A percentile compares a stretch with the other conserved stretches of the same genome.
Conservation (phyloP, 1,284 basidiomycete species). For the Dichomitus squalens region DNA sequence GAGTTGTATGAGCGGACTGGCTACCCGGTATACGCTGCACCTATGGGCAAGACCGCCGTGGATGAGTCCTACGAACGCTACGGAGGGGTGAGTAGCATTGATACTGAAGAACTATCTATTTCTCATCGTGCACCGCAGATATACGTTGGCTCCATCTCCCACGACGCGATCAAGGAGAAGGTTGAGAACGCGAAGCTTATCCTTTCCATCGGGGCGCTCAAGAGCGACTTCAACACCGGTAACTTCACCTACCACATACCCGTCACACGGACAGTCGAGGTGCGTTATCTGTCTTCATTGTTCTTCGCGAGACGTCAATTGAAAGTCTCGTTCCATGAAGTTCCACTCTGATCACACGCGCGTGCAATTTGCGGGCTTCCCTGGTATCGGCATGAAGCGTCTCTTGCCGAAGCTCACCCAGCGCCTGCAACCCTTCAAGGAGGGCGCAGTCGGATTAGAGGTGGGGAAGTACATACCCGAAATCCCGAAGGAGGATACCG, state of each 20-base stretch:
- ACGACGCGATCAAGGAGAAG: slow-evolving; percentile 69
- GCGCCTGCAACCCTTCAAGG: slow-evolving; percentile 47
- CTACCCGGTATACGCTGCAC: slow-evolving; percentile 80
- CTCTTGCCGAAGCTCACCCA: slow-evolving; percentile 70
- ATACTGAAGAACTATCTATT: neutral
- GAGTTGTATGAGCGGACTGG: slow-evolving; percentile 73
- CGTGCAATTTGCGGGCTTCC: slow-evolving; percentile 65
- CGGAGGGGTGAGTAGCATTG: slow-evolving; percentile 70
- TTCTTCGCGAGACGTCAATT: slow-evolving; percentile 9
- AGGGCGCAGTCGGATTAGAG: slow-evolving; percentile 41
- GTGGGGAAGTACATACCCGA: slow-evolving; percentile 52
- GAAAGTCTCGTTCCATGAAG: slow-evolving; percentile 37
- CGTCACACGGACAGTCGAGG: slow-evolving; percentile 62
- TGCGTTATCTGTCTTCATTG: slow-evolving; percentile 28
- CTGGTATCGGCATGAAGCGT: slow-evolving; percentile 71
- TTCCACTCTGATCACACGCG: slow-evolving; percentile 84
- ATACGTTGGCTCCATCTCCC: slow-evolving; percentile 81
- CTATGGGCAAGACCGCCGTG: slow-evolving; percentile 89
- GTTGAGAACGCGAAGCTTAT: slow-evolving; percentile 87
- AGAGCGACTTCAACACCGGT: slow-evolving; percentile 91
- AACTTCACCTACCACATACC: slow-evolving; percentile 80
- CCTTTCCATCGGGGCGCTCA: slow-evolving; percentile 79
- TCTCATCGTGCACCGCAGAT: slow-evolving; percentile 49
- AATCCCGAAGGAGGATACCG: slow-evolving; percentile 51
- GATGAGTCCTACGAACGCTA: slow-evolving; percentile 84